Evolutionary conservation across 371 early-diverging fungal species (phyloP).

Genomic region (Mucor mucedo): DNA sequence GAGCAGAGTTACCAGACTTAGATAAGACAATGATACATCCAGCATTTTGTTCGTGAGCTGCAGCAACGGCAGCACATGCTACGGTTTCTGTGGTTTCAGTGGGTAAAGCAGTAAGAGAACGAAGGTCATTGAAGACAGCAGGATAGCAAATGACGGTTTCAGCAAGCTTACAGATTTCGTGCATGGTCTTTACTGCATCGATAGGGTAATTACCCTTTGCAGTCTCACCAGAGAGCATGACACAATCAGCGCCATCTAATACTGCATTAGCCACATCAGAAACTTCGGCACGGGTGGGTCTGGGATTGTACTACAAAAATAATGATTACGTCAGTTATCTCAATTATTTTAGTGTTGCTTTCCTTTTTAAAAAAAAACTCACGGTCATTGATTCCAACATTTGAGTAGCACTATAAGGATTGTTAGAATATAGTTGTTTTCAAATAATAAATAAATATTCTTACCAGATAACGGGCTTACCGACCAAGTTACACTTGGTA

Average conservation of each 20-base stretch:
- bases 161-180: conserved; percentile 74
- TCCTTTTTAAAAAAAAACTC: conserved; percentile 27
- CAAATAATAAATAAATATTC: neutral
- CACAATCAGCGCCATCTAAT: conserved; percentile 96
- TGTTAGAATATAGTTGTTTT: neutral
- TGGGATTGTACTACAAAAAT: conserved; percentile 72
- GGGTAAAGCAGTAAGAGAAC: conserved; percentile 74
- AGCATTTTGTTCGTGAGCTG: conserved; percentile 85
- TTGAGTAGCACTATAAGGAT: conserved; percentile 84
- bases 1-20: conserved; percentile 84
- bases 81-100: conserved; percentile 91
- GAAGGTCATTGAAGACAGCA: conserved; percentile 81
- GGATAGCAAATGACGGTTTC: conserved; percentile 82
- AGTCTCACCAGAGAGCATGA: conserved; percentile 99
- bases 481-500: conserved; percentile 89
- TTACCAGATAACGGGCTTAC: conserved; percentile 95
- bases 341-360: neutral
- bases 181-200: conserved; percentile 80
- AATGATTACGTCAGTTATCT: conserved; percentile 15
- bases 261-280: conserved; percentile 99
- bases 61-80: conserved; percentile 91
- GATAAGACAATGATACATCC: conserved; percentile 89
- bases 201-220: conserved; percentile 91
- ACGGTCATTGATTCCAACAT: conserved; percentile 99
- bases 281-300: conserved; percentile 99